Evolutionary conservation across 164 flowering plant genomes (phyloP).

Genomic region (Amborella trichopoda): DNA sequence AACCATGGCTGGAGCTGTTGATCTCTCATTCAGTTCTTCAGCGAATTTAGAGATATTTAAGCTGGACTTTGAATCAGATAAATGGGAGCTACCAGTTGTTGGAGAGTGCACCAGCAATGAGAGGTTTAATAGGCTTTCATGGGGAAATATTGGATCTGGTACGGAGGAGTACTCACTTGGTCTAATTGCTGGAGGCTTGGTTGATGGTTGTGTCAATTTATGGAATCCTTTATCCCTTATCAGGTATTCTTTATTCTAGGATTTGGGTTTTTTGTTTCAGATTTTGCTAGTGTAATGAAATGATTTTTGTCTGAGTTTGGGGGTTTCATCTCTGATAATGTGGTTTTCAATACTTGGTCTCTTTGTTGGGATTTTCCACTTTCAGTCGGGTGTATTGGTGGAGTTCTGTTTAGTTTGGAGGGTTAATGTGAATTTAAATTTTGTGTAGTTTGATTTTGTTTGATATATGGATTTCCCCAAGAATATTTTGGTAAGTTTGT

Average conservation of each 20-base stretch:
- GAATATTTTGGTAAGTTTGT: too few relatives aligned
- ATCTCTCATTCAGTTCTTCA: conserved; percentile 81
- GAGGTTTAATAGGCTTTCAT: conserved; percentile 75
- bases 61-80: conserved; percentile 80
- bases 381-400: too few relatives aligned
- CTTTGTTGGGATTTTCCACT: too few relatives aligned
- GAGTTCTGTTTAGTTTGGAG: too few relatives aligned
- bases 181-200: conserved; percentile 84
- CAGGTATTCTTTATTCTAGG: conserved; percentile 30
- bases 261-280: too few relatives aligned
- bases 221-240: conserved; percentile 82
- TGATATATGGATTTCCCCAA: too few relatives aligned
- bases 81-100: conserved; percentile 47
- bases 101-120: conserved; percentile 64
- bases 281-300: too few relatives aligned
- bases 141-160: conserved; percentile 58
- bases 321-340: too few relatives aligned
- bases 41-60: conserved; percentile 82
- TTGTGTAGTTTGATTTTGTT: too few relatives aligned
- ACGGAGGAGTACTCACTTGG: conserved; percentile 65
- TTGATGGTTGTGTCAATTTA: conserved; percentile 71
- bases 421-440: too few relatives aligned
- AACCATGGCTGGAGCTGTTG: conserved; percentile 96
- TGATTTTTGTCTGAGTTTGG: too few relatives aligned
- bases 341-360: too few relatives aligned